phyloP scores from a whole-genome alignment of 106 monocot species.

The Platanthera guangdongensis region DNA sequence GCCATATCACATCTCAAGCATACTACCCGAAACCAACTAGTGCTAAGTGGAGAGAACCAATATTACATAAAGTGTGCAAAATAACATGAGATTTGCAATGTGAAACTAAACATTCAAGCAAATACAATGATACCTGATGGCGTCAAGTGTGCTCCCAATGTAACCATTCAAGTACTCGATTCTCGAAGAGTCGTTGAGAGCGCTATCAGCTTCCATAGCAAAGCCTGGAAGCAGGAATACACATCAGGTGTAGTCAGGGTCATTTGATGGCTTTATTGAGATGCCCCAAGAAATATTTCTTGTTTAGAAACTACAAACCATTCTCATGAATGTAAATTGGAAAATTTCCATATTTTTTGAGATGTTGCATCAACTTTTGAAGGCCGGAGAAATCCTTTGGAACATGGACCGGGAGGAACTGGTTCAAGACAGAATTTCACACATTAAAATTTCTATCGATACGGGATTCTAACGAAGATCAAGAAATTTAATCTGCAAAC shows the following conservation, averaged over 20 bases:
- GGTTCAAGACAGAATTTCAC: neutral
- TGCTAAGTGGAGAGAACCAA: no score
- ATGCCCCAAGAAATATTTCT: neutral
- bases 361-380: constrained; percentile 23
- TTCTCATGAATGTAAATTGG: constrained; percentile 69
- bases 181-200: neutral
- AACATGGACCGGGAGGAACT: constrained; percentile 19
- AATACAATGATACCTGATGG: neutral
- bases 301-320: constrained; percentile 24
- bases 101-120: no score
- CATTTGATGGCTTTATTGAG: neutral
- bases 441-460: neutral
- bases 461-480: neutral
- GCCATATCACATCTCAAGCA: no score
- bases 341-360: constrained; percentile 44
- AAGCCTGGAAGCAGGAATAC: neutral
- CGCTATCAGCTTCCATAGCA: neutral
- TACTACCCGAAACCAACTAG: no score
- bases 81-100: no score
- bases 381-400: constrained; percentile 40
- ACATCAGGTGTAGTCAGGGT: neutral
- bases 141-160: neutral
- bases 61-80: no score
- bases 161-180: neutral
- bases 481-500: neutral